Percentiles rank a stretch among this genome's conserved stretches.
phyloP scores from a whole-genome alignment of 1,284 basidiomycete species.

The Schizophyllum amplum region DNA sequence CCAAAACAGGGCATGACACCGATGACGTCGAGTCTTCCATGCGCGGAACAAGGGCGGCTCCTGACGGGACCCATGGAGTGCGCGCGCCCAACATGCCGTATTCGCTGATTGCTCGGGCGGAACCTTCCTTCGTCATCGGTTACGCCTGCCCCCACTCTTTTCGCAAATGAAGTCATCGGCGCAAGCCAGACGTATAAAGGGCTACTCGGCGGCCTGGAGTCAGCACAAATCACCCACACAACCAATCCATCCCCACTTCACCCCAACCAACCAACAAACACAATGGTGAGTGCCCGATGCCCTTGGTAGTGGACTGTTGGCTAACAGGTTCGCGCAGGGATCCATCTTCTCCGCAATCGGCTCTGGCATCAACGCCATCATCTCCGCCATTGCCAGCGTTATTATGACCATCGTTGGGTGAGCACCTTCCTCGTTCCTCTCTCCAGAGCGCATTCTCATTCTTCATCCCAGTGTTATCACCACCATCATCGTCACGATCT shows the following conservation, averaged over 20 bases:
- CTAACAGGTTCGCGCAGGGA: constrained; percentile 30
- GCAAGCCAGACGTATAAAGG: neutral
- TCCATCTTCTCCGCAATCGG: constrained; percentile 58
- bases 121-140: neutral
- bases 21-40: neutral
- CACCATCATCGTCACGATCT: constrained; percentile 47
- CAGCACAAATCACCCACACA: neutral
- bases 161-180: neutral
- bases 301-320: neutral
- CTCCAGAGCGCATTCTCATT: neutral
- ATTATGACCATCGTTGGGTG: constrained; percentile 52
- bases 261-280: neutral
- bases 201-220: neutral
- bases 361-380: constrained; percentile 43
- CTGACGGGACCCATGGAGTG: neutral
- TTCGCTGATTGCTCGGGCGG: neutral
- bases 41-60: neutral
- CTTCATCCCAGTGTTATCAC: neutral
- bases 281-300: neutral
- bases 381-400: constrained; percentile 48
- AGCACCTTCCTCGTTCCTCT: constrained; percentile 14
- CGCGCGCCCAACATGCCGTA: neutral
- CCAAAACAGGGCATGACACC: no score
- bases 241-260: neutral
- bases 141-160: neutral